A percentile compares a stretch with the other conserved stretches of the same genome.
Evolutionary conservation across 1,139 yeast species (phyloP).

Genomic region (Yamadazyma trypodendri): DNA sequence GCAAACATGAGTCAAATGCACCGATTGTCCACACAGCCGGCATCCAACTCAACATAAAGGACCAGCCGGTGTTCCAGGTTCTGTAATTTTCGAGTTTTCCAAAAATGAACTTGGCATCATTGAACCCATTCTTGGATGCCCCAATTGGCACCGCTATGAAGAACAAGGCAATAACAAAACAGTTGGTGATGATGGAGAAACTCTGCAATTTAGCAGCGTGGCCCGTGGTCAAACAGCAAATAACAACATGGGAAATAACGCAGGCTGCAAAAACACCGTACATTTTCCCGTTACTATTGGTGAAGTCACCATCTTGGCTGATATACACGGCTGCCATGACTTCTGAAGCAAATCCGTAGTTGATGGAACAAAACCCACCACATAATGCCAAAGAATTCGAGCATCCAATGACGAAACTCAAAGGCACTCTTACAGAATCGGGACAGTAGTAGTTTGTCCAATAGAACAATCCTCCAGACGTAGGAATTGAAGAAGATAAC

Average conservation of each 20-base stretch:
- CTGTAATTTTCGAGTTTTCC: slow-evolving; percentile 53
- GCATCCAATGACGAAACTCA: slow-evolving; percentile 47
- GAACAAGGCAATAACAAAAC: slow-evolving; percentile 54
- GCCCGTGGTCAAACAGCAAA: slow-evolving; percentile 34
- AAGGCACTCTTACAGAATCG: slow-evolving; percentile 29
- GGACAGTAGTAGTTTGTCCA: slow-evolving; percentile 45
- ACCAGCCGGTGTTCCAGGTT: slow-evolving; percentile 69
- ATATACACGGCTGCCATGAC: slow-evolving; percentile 35
- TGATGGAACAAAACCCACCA: slow-evolving; percentile 39
- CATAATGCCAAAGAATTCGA: slow-evolving; percentile 36
- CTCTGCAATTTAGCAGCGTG: slow-evolving; percentile 60
- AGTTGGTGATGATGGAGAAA: slow-evolving; percentile 55
- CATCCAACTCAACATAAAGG: slow-evolving; percentile 58
- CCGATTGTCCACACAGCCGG: slow-evolving; percentile 69
- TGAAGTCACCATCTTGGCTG: slow-evolving; percentile 30
- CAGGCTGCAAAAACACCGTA: slow-evolving; percentile 41
- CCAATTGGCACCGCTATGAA: slow-evolving; percentile 68
- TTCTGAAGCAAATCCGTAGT: slow-evolving; percentile 39
- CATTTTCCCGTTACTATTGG: slow-evolving; percentile 28
- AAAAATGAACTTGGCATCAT: slow-evolving; percentile 49
- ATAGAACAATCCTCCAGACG: slow-evolving; percentile 70
- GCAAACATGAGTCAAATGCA: slow-evolving; percentile 71
- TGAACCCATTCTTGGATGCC: slow-evolving; percentile 32
- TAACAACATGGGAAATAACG: slow-evolving; percentile 24
- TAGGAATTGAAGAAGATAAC: slow-evolving; percentile 67